phyloP scores from a whole-genome alignment of 768 basidiomycete genomes.

The Collybia mongolica region DNA sequence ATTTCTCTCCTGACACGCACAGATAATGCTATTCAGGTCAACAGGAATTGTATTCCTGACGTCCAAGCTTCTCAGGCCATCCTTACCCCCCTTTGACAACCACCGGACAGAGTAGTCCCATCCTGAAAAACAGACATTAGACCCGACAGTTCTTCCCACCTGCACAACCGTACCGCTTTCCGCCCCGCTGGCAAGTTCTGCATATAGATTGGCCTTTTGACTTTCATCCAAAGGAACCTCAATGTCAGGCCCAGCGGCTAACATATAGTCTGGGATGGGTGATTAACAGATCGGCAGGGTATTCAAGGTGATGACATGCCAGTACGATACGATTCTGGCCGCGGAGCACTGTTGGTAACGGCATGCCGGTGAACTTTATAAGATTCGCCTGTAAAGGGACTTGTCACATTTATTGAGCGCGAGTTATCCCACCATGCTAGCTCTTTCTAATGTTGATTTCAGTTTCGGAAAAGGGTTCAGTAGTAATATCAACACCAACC shows the following conservation, averaged over 20 bases:
- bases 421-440: conserved; percentile 28
- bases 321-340: neutral
- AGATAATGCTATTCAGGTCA: conserved; percentile 83
- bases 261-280: conserved; percentile 70
- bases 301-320: neutral
- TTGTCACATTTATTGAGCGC: neutral
- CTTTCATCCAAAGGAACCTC: conserved; percentile 67
- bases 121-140: conserved; percentile 19
- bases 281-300: neutral
- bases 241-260: no score
- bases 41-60: conserved; percentile 69
- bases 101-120: conserved; percentile 60
- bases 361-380: neutral
- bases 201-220: conserved; percentile 66
- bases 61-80: no score
- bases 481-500: conserved; percentile 32
- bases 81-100: no score
- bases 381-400: neutral
- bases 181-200: conserved; percentile 85
- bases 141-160: no score
- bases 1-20: conserved; percentile 56
- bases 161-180: conserved; percentile 71
- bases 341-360: neutral
- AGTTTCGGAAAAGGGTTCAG: no score
- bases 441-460: conserved; percentile 53